Conservation (phyloP, 768 basidiomycete genomes). For the Russula foetens region DNA sequence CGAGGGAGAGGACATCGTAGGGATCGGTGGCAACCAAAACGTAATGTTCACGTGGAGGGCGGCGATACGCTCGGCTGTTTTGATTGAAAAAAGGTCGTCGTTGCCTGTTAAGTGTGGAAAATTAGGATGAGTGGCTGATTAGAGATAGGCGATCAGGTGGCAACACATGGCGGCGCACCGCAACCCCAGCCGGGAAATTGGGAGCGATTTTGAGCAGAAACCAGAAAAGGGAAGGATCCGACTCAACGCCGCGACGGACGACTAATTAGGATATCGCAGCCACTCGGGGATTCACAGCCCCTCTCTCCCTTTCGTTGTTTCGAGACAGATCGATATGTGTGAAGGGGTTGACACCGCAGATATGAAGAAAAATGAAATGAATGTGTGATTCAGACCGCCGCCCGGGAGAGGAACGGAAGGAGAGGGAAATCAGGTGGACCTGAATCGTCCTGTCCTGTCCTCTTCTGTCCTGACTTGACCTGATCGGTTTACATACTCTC, state of each 20-base stretch:
- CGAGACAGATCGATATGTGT: constrained; percentile 10
- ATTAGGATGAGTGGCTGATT: not conserved
- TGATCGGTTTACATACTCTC: constrained; percentile 6
- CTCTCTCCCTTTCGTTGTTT: not conserved
- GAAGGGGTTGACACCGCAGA: constrained; percentile 1
- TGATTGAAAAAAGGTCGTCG: not conserved
- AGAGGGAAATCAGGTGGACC: not conserved
- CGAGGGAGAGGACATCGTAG: not conserved
- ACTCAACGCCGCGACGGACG: constrained; percentile 25
- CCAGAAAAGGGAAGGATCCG: constrained; percentile 24
- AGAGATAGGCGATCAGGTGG: constrained; percentile 13
- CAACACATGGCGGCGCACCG: not conserved
- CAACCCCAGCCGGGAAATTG: not conserved
- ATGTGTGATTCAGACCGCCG: constrained; percentile 7
- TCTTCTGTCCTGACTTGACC: too few species aligned
- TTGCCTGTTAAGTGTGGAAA: too few species aligned
- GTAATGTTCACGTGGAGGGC: not conserved
- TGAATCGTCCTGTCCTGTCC: not conserved
- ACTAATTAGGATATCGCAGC: constrained; percentile 13
- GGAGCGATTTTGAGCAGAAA: constrained; percentile 11
- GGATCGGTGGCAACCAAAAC: not conserved
- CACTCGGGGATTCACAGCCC: constrained; percentile 11
- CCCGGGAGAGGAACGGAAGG: not conserved
- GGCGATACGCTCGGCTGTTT: not conserved
- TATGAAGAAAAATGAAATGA: not conserved